A percentile compares a stretch with the other conserved stretches of the same genome.
Evolutionary conservation across 2,329 filamentous ascomycete species (phyloP).

Genomic region (Elsinoe perseae): DNA sequence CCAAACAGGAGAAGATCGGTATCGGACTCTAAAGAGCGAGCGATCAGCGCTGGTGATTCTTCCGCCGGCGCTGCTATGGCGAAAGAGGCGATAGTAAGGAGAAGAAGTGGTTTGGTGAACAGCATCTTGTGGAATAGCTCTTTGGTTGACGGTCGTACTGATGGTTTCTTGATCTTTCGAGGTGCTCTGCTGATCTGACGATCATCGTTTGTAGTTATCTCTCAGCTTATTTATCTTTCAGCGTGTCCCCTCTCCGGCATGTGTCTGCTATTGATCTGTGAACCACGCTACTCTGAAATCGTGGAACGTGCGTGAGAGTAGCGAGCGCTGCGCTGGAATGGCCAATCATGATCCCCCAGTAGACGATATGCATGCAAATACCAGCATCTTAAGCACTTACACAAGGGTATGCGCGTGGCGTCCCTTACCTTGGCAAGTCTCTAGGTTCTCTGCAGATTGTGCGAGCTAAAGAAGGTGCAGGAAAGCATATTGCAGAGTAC

Average conservation of each 20-base stretch:
- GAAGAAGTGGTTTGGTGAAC: background rate
- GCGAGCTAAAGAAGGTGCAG: background rate
- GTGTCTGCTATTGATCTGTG: background rate
- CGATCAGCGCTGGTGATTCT: background rate
- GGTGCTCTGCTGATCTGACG: background rate
- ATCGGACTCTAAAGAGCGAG: background rate
- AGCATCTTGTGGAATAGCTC: background rate
- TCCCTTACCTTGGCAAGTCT: background rate
- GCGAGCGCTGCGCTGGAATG: background rate
- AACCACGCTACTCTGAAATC: background rate
- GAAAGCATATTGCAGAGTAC: too few relatives aligned
- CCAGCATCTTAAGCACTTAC: background rate
- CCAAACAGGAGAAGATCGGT: background rate
- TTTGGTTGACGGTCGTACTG: too few relatives aligned
- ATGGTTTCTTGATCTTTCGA: background rate
- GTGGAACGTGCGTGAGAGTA: background rate
- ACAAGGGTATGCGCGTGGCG: background rate
- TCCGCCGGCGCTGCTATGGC: background rate
- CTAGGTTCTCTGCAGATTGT: background rate
- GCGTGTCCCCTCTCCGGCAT: background rate
- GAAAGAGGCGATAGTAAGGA: background rate
- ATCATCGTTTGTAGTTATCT: background rate
- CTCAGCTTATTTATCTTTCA: background rate
- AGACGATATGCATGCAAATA: background rate
- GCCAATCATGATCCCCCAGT: too few relatives aligned